Evolutionary conservation across 2,329 filamentous ascomycete genomes (phyloP).

Genomic region (Geosmithia morbida): DNA sequence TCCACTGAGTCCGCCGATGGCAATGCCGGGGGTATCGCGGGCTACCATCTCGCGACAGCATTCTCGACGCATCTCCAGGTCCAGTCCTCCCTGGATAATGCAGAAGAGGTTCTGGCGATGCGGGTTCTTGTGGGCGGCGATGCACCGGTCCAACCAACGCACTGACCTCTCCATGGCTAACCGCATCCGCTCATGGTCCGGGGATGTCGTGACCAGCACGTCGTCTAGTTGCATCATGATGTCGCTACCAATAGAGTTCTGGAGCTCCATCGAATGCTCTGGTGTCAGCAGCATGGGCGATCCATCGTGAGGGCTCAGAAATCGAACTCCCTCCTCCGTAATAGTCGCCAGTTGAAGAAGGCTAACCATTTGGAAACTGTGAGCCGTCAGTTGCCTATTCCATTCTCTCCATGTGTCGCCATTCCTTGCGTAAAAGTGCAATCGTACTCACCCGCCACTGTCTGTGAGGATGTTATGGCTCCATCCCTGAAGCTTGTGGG

Average conservation of each 20-base stretch:
- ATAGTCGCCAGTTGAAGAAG: slow-evolving; percentile 84
- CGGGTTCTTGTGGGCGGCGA: slow-evolving; percentile 74
- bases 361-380: slow-evolving; percentile 96
- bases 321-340: slow-evolving; percentile 89
- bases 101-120: slow-evolving; percentile 87
- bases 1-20: slow-evolving; percentile 86
- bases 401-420: not conserved
- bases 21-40: slow-evolving; percentile 86
- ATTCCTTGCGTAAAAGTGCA: not conserved
- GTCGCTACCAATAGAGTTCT: slow-evolving; percentile 95
- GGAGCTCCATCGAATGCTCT: slow-evolving; percentile 89
- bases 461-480: slow-evolving; percentile 85
- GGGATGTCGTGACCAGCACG: slow-evolving; percentile 90
- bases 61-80: slow-evolving; percentile 69
- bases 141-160: slow-evolving; percentile 91
- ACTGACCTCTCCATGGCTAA: slow-evolving; percentile 93
- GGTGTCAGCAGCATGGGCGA: slow-evolving; percentile 93
- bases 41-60: slow-evolving; percentile 82
- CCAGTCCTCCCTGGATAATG: slow-evolving; percentile 92
- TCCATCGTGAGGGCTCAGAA: slow-evolving; percentile 92
- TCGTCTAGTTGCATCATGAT: slow-evolving; percentile 99
- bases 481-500: slow-evolving; percentile 92
- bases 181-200: slow-evolving; percentile 73
- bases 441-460: slow-evolving; percentile 45
- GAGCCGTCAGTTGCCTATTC: not conserved